Conservation (phyloP, 495 filamentous ascomycete species). For the Glutinoglossum americanum region DNA sequence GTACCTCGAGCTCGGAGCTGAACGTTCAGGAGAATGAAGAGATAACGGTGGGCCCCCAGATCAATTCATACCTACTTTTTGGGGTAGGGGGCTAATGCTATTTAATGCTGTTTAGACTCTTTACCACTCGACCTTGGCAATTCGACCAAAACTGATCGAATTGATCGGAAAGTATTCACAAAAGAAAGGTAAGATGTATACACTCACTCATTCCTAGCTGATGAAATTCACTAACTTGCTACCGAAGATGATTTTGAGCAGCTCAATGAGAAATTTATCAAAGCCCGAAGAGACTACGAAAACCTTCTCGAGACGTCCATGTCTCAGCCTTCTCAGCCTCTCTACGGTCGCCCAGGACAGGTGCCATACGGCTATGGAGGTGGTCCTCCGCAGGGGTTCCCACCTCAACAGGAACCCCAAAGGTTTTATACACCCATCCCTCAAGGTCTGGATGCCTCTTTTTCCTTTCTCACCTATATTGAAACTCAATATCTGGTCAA, state of each 20-base stretch:
- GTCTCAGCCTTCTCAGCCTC: conserved; percentile 61
- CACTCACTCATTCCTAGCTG: neutral
- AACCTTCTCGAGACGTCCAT: conserved; percentile 88
- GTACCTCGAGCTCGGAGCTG: conserved; percentile 77
- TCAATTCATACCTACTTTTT: neutral
- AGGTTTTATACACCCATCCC: conserved; percentile 46
- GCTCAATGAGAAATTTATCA: conserved; percentile 98
- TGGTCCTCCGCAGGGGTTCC: conserved; percentile 16
- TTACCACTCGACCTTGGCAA: conserved; percentile 84
- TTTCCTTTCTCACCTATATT: conserved; percentile 4
- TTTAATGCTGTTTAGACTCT: conserved; percentile 31
- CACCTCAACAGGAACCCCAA: conserved; percentile 37
- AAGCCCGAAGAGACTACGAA: conserved; percentile 90
- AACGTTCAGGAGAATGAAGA: conserved; percentile 80
- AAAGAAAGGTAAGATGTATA: conserved; percentile 56
- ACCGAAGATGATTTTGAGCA: conserved; percentile 82
- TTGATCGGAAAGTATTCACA: conserved; percentile 98
- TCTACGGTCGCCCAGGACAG: conserved; percentile 43
- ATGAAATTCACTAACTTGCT: conserved; percentile 3
- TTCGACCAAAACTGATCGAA: conserved; percentile 92
- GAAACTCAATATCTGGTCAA: neutral
- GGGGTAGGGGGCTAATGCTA: neutral
- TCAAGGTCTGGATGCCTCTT: conserved; percentile 19
- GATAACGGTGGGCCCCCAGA: conserved; percentile 41
- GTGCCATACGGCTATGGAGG: conserved; percentile 40